Base-by-base conservation (phyloP, 768 basidiomycete species). In the Phanerochaete carnosa region DNA sequence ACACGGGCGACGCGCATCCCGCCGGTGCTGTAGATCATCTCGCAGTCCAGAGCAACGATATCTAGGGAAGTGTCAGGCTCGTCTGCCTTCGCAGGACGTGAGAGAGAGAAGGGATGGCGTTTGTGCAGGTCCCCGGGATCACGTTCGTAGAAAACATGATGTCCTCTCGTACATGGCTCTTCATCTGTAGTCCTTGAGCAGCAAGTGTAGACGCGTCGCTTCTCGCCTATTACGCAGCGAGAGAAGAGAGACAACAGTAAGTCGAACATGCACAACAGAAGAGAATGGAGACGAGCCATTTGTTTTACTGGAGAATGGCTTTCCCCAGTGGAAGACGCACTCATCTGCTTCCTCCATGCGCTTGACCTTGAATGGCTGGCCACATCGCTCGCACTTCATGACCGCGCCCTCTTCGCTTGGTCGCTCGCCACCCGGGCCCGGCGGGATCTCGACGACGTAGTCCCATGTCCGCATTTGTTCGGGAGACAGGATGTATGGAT, bases 1-100 rank as follows among this genome's bases (percentile, higher is more conserved):
- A 97, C 87, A 3, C 97, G 84, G 2, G 94, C 96, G 3, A 97
- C 85, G 23, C 89, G 87, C 82, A 94, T 85, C 0, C 97, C 97
- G 4, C 90, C 92, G 0, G 95, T 98, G 0, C 94, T 91, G 75
- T 95, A 94, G 9, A 98, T 80, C 92, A 98, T 94, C 74, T 99
- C 97, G 69, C 97, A 98, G 72, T 99, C 97, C 53, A 98, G 77
- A 0, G 93, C 93, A 5, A 88, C 91, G 3, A 98, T 83, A 59
- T 95, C 91, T 47, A 93, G 75, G 1, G 82, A 77, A 1, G 76
- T 72, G 55, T 76, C 75, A 1, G 67, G 47, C 12, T 67, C 32
- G 45, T 72, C 63, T 8, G 61, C 5, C 19, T 58, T 57, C 2
- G 65, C 63, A 3, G 70, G 23, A 8, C 75, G 69, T 23, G 80